Evolutionary conservation across 164 flowering plant genomes (phyloP).

Genomic region (Aristolochia contorta): DNA sequence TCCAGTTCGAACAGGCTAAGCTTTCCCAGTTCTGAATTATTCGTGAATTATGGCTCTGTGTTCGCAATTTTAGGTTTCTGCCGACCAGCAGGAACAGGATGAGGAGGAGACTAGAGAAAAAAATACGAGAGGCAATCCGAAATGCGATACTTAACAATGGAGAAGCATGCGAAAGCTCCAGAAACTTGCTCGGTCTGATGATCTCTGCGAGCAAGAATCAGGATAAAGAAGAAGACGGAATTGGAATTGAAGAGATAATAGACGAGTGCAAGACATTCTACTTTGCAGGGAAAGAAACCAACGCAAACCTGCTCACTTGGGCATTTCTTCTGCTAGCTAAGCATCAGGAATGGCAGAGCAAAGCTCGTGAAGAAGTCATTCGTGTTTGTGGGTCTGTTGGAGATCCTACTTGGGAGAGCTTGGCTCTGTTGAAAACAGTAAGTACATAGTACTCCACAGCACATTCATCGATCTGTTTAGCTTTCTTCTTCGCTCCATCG

Average conservation of each 20-base stretch:
- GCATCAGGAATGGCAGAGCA: conserved; percentile 21
- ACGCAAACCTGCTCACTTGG: conserved; percentile 18
- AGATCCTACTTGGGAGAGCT: conserved; percentile 9
- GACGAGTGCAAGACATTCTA: conserved; percentile 26
- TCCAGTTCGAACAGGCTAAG: too few species aligned
- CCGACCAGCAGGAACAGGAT: conserved; percentile 52
- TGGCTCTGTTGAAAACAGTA: conserved; percentile 18
- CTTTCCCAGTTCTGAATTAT: too few species aligned
- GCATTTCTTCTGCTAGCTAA: conserved; percentile 10
- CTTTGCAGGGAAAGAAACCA: conserved; percentile 23
- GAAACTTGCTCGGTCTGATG: conserved; percentile 29
- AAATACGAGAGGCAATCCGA: conserved; percentile 30
- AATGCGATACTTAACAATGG: conserved; percentile 23
- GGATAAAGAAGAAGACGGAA: conserved; percentile 9
- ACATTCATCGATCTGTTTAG: too few species aligned
- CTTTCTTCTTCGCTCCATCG: neutral
- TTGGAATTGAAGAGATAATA: conserved; percentile 16
- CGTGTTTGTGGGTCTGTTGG: conserved; percentile 7
- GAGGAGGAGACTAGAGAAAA: conserved; percentile 50
- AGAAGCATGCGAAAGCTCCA: conserved; percentile 17
- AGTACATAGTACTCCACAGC: neutral
- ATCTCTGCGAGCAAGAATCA: conserved; percentile 11
- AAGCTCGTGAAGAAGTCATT: conserved; percentile 20
- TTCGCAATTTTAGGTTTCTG: conserved; percentile 27
- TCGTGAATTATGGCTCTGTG: too few species aligned